Percentiles rank a stretch among this genome's conserved stretches.
Conservation (phyloP, 305 asterid genomes). For the Ruellia speciosa region DNA sequence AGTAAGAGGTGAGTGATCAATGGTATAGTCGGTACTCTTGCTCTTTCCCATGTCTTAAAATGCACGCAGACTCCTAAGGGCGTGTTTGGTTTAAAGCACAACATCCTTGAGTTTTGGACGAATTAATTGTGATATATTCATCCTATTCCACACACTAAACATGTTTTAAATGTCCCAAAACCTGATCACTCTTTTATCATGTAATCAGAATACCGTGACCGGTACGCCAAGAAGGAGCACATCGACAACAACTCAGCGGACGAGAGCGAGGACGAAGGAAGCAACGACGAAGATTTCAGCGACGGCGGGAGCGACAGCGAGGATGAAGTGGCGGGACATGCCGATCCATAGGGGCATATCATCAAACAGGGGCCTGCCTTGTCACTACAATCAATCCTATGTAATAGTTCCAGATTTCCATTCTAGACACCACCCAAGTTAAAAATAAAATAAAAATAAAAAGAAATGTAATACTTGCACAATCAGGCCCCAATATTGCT, state of each 20-base stretch:
- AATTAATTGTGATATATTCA: no score
- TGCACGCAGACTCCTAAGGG: background rate
- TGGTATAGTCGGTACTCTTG: no score
- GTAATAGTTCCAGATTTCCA: background rate
- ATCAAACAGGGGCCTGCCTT: no score
- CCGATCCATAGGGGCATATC: constrained; percentile 40
- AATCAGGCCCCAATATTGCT: no score
- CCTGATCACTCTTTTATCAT: background rate
- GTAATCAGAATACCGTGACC: constrained; percentile 67
- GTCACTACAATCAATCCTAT: background rate
- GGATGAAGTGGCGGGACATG: constrained; percentile 61
- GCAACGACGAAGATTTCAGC: constrained; percentile 41
- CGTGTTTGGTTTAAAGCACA: no score
- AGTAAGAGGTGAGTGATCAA: constrained; percentile 53
- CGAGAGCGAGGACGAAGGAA: constrained; percentile 59
- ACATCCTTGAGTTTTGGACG: no score
- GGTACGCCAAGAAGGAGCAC: constrained; percentile 74
- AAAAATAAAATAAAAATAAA: no score
- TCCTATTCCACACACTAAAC: no score
- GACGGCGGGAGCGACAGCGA: constrained; percentile 51
- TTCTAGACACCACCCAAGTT: background rate
- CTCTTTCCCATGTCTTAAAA: no score
- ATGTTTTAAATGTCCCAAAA: background rate
- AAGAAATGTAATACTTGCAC: no score
- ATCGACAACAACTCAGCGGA: constrained; percentile 32